Conservation (phyloP, 2,329 filamentous ascomycete genomes). For the Botrytis cinerea region DNA sequence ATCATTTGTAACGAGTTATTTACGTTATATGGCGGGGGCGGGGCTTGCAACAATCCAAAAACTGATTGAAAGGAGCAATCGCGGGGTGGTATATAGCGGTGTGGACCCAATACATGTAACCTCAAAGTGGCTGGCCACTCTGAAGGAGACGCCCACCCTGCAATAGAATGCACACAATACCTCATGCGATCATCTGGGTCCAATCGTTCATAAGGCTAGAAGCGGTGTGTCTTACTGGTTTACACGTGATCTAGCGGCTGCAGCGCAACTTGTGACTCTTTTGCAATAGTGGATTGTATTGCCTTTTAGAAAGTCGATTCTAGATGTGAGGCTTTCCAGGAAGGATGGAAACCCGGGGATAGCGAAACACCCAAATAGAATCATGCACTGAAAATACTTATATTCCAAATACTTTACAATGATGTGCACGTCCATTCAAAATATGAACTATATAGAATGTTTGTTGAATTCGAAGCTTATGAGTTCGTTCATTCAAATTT, state of each 20-base stretch:
- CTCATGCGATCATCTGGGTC: conserved; percentile 12
- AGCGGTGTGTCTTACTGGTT: conserved; percentile 18
- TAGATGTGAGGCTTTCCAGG: not conserved
- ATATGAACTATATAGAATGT: not conserved
- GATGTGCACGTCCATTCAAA: not conserved
- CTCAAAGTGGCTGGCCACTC: not conserved
- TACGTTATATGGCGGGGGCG: conserved; percentile 13
- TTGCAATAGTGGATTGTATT: not conserved
- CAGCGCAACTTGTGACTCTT: not conserved
- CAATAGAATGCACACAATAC: conserved; percentile 8
- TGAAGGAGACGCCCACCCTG: not conserved
- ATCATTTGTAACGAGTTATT: not conserved
- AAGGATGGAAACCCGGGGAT: not conserved
- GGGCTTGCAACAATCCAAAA: not conserved
- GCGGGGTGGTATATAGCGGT: conserved; percentile 19
- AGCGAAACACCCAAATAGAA: not conserved
- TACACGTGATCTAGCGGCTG: conserved; percentile 7
- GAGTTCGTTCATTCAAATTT: not conserved
- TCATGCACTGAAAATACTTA: not conserved
- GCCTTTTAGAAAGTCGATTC: not conserved
- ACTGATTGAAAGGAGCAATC: not conserved
- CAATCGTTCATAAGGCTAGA: conserved; percentile 3
- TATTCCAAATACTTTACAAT: not conserved
- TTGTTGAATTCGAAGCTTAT: not conserved
- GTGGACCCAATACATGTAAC: conserved; percentile 18